Base-by-base conservation (phyloP, 2,329 filamentous ascomycete species). In the Fusarium sp. region DNA sequence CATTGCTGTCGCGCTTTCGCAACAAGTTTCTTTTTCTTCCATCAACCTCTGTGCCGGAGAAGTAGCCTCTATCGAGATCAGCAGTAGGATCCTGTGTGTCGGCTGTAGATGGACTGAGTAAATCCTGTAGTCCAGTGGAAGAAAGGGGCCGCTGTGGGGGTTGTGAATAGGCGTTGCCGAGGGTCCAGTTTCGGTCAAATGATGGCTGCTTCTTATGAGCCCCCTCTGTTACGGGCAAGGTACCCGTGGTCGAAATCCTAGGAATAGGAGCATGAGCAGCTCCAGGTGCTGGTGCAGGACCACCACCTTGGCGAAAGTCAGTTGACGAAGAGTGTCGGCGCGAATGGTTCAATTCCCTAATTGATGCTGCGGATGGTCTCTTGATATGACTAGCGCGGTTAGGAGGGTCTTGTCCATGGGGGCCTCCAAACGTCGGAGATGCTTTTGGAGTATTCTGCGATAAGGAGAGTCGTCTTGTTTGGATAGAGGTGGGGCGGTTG, bases 1-100 rank as follows among this genome's bases (percentile, higher is more conserved):
- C 81, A 47, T 59, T 79, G 65, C 87, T 90, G 62, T 89, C 87
- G 58, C 92, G 90, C 80, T 96, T 96, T 78, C 92, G 93, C 68
- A 97, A 82, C 46, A 96, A 84, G 75, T 93, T 96, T 45, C 92
- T 87, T 72, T 87, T 89, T 59, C 91, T 88, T 43, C 87, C 87
- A 67, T 97, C 94, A 13, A 89, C 83, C 74, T 98, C 95, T 17
- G 91, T 92, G 5, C 94, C 93, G 9, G 95, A 97, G 75, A 97
- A 97, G 78, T 98, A 98, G 24, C 94, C 95, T 35, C 93, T 88
- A 74, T 98, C 96, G 17, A 93, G 78, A 63, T 96, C 92, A 24
- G 83, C 78, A 17, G 81, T 80, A 10, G 83, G 83, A 61, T 87
- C 84, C 65, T 82, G 82, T 15, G 80, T 72, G 14, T 81, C 77